Evolutionary conservation across 495 filamentous ascomycete genomes (phyloP).

Genomic region (Bacidia gigantensis): DNA sequence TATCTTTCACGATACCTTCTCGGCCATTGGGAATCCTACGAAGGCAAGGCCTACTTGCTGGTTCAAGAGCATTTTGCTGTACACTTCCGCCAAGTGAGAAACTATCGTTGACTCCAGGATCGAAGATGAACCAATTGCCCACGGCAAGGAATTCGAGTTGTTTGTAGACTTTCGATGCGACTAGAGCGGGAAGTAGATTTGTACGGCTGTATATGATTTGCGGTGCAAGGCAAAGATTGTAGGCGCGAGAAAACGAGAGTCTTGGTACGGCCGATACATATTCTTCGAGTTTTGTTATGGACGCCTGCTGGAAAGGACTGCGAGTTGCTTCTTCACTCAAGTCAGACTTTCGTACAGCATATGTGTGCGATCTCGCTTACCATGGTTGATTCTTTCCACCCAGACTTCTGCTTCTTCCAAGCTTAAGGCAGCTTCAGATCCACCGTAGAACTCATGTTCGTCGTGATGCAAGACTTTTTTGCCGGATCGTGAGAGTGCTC

Average conservation of each 20-base stretch:
- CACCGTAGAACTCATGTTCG: constrained; percentile 76
- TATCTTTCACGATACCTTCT: constrained; percentile 74
- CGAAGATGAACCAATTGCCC: constrained; percentile 80
- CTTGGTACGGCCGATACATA: background rate
- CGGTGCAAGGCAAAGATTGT: constrained; percentile 73
- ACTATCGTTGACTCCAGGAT: constrained; percentile 9
- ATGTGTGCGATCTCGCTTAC: constrained; percentile 20
- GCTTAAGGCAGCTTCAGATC: constrained; percentile 72
- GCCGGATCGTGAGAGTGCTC: constrained; percentile 79
- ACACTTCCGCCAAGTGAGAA: constrained; percentile 3
- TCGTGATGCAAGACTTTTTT: constrained; percentile 91
- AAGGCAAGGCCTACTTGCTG: constrained; percentile 24
- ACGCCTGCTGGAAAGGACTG: background rate
- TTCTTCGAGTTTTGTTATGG: background rate
- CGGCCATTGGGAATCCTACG: constrained; percentile 64
- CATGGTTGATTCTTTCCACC: constrained; percentile 39
- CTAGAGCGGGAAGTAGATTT: constrained; percentile 55
- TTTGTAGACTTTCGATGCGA: constrained; percentile 74
- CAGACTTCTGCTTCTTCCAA: constrained; percentile 70
- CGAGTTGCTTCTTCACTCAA: background rate
- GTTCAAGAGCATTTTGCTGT: constrained; percentile 6
- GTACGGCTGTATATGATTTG: constrained; percentile 79
- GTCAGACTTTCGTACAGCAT: background rate
- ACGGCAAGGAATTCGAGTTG: constrained; percentile 90
- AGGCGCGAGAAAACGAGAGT: constrained; percentile 50